Conservation (phyloP, 2,329 filamentous ascomycete genomes). For the Exophiala sp. region DNA sequence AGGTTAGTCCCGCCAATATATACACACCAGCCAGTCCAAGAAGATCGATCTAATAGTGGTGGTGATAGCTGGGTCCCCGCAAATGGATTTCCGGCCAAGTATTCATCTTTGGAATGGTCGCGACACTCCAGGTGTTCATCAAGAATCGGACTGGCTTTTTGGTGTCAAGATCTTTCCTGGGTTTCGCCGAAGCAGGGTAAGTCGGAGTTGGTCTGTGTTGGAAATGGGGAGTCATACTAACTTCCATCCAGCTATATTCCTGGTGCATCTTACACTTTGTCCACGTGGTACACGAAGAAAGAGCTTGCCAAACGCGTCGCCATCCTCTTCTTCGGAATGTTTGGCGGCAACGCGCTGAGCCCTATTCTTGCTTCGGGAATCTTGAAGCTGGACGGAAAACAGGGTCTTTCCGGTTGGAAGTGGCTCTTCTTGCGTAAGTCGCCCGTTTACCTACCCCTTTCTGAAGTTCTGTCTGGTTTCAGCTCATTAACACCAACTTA, state of each 20-base stretch:
- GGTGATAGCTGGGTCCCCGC: constrained; percentile 38
- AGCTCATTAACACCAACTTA: no score
- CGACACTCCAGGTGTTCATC: constrained; percentile 52
- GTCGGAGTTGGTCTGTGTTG: neutral
- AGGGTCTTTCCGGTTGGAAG: constrained; percentile 49
- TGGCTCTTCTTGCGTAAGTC: constrained; percentile 52
- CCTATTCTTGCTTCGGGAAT: constrained; percentile 38
- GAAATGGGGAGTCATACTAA: neutral
- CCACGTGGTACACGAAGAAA: constrained; percentile 50
- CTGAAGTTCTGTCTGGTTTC: no score
- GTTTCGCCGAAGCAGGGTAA: constrained; percentile 48
- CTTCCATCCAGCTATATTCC: constrained; percentile 43
- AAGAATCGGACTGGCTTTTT: constrained; percentile 45
- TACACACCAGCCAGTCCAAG: neutral
- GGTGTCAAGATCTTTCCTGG: constrained; percentile 48
- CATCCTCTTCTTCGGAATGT: constrained; percentile 53
- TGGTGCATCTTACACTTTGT: constrained; percentile 47
- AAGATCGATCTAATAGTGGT: neutral
- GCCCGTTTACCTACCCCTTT: no score
- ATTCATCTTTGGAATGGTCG: constrained; percentile 49
- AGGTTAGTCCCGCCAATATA: constrained; percentile 34
- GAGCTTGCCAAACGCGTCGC: constrained; percentile 51
- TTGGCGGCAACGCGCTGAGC: constrained; percentile 44
- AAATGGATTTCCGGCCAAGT: constrained; percentile 51
- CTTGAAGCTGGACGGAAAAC: constrained; percentile 47